Conservation (phyloP, 2,329 filamentous ascomycete genomes). For the Phyllosticta ampelicida region DNA sequence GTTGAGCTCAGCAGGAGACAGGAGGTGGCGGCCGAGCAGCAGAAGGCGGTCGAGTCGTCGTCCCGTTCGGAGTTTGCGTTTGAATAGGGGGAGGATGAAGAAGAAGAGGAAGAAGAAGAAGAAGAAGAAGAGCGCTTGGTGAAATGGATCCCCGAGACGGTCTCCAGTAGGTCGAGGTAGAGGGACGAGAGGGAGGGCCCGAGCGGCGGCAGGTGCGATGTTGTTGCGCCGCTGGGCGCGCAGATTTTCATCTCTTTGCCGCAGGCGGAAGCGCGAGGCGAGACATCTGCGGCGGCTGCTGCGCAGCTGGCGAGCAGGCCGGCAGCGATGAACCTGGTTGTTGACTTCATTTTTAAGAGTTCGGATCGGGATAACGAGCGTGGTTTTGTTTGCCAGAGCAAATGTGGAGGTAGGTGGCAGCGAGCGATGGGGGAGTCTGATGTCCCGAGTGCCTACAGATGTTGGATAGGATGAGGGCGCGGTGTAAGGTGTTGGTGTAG, state of each 20-base stretch:
- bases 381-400: neutral
- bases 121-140: conserved; percentile 14
- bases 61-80: neutral
- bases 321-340: neutral
- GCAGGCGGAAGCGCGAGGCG: conserved; percentile 14
- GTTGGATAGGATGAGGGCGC: neutral
- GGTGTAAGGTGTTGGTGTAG: neutral
- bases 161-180: conserved; percentile 25
- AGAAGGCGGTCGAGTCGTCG: conserved; percentile 16
- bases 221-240: conserved; percentile 25
- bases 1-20: conserved; percentile 32
- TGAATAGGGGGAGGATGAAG: too few species aligned
- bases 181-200: conserved; percentile 25
- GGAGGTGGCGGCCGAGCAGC: conserved; percentile 27
- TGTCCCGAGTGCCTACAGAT: neutral
- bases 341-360: neutral
- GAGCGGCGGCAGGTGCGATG: conserved; percentile 20
- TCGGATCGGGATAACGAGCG: neutral
- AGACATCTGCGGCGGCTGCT: neutral
- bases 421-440: too few species aligned
- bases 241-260: conserved; percentile 19
- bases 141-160: conserved; percentile 25
- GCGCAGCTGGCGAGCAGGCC: neutral
- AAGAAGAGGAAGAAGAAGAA: neutral
- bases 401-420: too few species aligned